phyloP scores from a whole-genome alignment of 164 flowering plant species.

The Sedum album region DNA sequence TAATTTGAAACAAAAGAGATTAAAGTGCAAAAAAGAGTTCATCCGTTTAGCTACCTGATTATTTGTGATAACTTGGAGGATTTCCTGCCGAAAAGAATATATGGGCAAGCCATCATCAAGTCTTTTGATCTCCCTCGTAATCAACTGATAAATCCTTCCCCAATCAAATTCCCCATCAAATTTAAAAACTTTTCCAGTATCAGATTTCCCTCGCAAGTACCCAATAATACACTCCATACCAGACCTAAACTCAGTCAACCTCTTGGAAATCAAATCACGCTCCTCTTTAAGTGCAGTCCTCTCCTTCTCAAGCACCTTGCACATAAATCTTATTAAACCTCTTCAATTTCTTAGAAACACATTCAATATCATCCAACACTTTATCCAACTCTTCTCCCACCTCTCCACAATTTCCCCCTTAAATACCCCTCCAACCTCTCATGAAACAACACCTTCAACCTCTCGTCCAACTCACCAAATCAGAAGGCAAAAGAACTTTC shows the following conservation, averaged over 20 bases:
- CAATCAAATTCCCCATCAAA: slow-evolving; percentile 32
- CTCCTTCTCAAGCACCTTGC: slow-evolving; percentile 15
- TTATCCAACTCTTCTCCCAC: neutral
- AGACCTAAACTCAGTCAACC: slow-evolving; percentile 48
- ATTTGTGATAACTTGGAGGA: slow-evolving; percentile 25
- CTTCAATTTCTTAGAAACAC: slow-evolving; percentile 10
- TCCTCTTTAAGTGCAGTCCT: slow-evolving; percentile 28
- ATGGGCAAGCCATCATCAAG: slow-evolving; percentile 35
- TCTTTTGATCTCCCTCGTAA: slow-evolving; percentile 57
- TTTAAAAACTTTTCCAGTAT: slow-evolving; percentile 17
- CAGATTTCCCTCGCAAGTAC: slow-evolving; percentile 22
- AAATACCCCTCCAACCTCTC: neutral
- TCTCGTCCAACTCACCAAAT: slow-evolving; percentile 23
- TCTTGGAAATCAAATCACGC: slow-evolving; percentile 30
- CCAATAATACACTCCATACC: slow-evolving; percentile 41
- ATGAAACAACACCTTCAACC: slow-evolving; percentile 28
- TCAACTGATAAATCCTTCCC: slow-evolving; percentile 34
- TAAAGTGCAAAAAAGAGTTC: neutral
- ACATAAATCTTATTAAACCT: neutral
- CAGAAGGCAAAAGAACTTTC: slow-evolving; percentile 27
- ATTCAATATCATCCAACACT: slow-evolving; percentile 22
- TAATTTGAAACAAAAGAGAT: neutral
- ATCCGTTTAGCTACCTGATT: slow-evolving; percentile 51
- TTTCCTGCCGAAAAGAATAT: slow-evolving; percentile 32
- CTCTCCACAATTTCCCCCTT: neutral